Evolutionary conservation across 208 protist species (phyloP).

Genomic region (Wallacemonas sp.): DNA sequence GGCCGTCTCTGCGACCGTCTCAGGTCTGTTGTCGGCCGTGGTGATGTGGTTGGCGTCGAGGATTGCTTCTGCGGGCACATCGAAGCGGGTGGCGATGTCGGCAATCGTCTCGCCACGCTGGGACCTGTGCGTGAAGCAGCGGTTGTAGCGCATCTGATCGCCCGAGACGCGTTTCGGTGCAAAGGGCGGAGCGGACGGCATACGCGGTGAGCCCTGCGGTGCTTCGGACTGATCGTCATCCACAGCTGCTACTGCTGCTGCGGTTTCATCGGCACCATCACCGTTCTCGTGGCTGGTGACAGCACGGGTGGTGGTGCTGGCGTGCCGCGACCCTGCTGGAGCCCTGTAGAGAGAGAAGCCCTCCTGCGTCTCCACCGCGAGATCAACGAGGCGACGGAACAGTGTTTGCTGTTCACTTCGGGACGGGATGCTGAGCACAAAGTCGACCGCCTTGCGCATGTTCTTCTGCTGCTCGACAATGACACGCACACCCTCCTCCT

Average conservation of each 20-base stretch:
- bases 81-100: constrained; percentile 50
- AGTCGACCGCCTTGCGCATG: constrained; percentile 45
- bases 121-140: constrained; percentile 37
- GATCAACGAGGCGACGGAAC: constrained; percentile 54
- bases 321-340: neutral
- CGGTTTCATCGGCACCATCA: neutral
- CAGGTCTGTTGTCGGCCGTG: neutral
- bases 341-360: constrained; percentile 25
- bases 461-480: constrained; percentile 62
- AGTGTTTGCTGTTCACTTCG: constrained; percentile 58
- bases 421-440: constrained; percentile 41
- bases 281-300: too few species aligned
- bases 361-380: constrained; percentile 37
- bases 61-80: constrained; percentile 29
- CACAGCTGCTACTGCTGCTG: neutral
- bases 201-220: neutral
- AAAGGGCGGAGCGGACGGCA: constrained; percentile 2
- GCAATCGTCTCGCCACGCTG: constrained; percentile 47
- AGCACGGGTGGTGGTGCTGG: neutral
- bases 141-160: constrained; percentile 22
- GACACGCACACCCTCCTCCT: constrained; percentile 77
- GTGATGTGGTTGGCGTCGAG: constrained; percentile 20
- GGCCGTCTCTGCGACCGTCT: too few species aligned
- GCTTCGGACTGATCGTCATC: neutral
- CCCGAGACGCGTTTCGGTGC: constrained; percentile 1